These are phyloP conservation scores for Xylaria sp. DNA, from an alignment of 2,329 filamentous ascomycete genomes.

Conservation along the genomic window DNA sequence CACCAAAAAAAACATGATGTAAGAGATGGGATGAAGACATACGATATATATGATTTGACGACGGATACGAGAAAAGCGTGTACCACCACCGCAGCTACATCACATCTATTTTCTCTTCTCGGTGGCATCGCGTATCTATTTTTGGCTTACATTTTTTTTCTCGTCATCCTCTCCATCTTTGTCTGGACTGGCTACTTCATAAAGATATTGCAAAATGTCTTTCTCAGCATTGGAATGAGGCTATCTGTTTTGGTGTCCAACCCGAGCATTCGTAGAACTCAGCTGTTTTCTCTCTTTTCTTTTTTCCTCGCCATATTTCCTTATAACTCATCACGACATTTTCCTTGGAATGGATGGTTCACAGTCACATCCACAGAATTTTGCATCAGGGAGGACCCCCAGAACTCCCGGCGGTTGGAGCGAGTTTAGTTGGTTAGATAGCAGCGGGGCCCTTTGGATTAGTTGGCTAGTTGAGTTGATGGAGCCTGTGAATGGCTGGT, in stretches of 20 bases:
- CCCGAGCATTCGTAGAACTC: background rate
- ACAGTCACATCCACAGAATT: background rate
- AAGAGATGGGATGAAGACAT: slow-evolving; percentile 1
- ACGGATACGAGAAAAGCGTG: slow-evolving; percentile 22
- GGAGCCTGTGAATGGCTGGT: background rate
- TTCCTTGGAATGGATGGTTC: slow-evolving; percentile 1
- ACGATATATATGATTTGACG: slow-evolving; percentile 13
- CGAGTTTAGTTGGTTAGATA: background rate
- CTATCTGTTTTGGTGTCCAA: background rate
- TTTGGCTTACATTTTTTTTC: background rate
- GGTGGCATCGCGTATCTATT: background rate
- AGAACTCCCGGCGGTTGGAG: background rate
- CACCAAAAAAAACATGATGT: background rate
- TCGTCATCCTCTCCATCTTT: background rate
- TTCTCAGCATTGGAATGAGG: background rate
- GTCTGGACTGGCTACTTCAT: background rate
- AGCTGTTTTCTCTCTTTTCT: background rate
- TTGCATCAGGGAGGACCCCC: background rate
- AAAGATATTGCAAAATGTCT: background rate
- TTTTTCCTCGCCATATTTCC: background rate
- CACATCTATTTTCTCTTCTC: background rate
- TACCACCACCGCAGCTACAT: slow-evolving; percentile 18
- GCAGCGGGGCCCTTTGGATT: background rate
- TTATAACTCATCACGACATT: background rate
- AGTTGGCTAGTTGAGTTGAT: slow-evolving; percentile 3